Conservation (phyloP, 768 basidiomycete genomes). For the Suillus clintonianus region DNA sequence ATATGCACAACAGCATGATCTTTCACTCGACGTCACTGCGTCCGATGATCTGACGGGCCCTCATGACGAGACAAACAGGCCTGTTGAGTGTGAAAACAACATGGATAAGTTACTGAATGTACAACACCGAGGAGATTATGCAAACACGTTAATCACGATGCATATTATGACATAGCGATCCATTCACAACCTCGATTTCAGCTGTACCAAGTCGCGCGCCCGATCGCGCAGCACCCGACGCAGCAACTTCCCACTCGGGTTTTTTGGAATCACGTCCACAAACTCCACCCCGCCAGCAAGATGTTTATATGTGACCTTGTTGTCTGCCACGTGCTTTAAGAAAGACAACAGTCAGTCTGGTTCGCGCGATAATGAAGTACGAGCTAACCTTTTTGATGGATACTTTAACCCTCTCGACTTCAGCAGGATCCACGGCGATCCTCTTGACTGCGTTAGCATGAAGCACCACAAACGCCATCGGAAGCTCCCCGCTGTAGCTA, state of each 20-base stretch:
- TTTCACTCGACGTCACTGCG: too few species aligned
- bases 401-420: conserved; percentile 39
- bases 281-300: conserved; percentile 62
- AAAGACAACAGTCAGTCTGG: conserved; percentile 6
- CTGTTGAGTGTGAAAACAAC: neutral
- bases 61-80: too few species aligned
- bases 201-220: conserved; percentile 32
- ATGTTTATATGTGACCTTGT: conserved; percentile 59
- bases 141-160: neutral
- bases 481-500: conserved; percentile 73
- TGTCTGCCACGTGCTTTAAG: conserved; percentile 52
- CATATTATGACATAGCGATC: neutral
- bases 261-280: conserved; percentile 56
- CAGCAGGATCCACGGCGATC: conserved; percentile 28
- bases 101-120: neutral
- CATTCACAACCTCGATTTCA: conserved; percentile 4
- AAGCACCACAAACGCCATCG: conserved; percentile 67
- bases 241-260: conserved; percentile 61
- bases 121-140: neutral
- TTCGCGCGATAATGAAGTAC: neutral
- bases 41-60: too few species aligned
- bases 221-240: conserved; percentile 54
- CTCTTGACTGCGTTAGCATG: conserved; percentile 40
- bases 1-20: too few species aligned
- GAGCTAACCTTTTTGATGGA: conserved; percentile 48